A percentile compares a stretch with the other conserved stretches of the same genome.
These are phyloP conservation scores for Cudoniella acicularis DNA, from an alignment of 495 filamentous ascomycete species.

Conservation along the genomic window DNA sequence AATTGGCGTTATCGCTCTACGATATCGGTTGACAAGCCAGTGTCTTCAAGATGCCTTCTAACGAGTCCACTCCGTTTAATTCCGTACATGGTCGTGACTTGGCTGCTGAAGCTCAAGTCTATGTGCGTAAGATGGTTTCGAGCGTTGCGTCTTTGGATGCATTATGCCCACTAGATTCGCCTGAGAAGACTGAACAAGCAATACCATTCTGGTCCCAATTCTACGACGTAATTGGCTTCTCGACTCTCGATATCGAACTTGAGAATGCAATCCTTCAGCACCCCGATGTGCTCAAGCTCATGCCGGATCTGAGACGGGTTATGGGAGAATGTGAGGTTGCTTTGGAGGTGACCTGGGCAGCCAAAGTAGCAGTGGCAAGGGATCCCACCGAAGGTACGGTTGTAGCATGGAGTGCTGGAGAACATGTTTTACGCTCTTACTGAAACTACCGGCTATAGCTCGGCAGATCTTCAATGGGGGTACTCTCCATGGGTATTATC, in stretches of 20 bases:
- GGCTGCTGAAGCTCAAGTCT: neutral
- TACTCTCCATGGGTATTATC: neutral
- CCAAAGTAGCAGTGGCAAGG: neutral
- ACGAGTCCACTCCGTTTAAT: too few relatives aligned
- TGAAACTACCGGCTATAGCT: too few relatives aligned
- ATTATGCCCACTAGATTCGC: neutral
- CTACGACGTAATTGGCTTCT: neutral
- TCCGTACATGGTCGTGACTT: neutral
- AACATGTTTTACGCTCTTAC: too few relatives aligned
- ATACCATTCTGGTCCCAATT: neutral
- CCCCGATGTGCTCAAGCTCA: neutral
- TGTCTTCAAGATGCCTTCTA: too few relatives aligned
- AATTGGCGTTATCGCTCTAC: too few relatives aligned
- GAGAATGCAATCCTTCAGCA: neutral
- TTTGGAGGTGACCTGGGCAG: neutral
- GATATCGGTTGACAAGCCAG: too few relatives aligned
- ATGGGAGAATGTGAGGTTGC: neutral
- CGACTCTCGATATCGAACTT: neutral
- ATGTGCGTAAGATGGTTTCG: neutral
- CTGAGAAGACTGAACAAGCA: neutral
- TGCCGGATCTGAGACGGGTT: neutral
- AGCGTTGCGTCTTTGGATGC: neutral
- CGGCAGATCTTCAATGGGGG: neutral
- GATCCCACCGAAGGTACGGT: neutral
- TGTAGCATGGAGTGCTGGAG: too few relatives aligned